These are phyloP conservation scores for Periconia sp. DNA, from an alignment of 2,329 filamentous ascomycete species.

Conservation along the genomic window DNA sequence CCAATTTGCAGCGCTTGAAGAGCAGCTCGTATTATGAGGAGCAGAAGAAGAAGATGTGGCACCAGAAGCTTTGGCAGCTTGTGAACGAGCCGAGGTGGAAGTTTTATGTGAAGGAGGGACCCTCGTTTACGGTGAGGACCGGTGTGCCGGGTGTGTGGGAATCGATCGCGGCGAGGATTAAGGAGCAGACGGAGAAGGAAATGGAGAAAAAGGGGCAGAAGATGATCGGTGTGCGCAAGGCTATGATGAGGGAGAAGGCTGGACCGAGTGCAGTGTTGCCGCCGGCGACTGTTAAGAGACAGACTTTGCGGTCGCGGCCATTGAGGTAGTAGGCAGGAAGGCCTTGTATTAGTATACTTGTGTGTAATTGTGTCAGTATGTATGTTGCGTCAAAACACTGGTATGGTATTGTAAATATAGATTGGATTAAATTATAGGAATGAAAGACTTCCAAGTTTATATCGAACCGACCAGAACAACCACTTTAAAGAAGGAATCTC, in stretches of 20 bases:
- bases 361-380: not conserved
- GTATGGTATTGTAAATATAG: not conserved
- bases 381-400: not conserved
- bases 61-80: slow-evolving; percentile 21
- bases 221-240: not conserved
- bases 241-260: not conserved
- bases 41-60: slow-evolving; percentile 20
- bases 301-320: slow-evolving; percentile 18
- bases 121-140: slow-evolving; percentile 30
- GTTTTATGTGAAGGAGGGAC: slow-evolving; percentile 40
- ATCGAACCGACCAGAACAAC: slow-evolving; percentile 6
- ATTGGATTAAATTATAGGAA: slow-evolving; percentile 1
- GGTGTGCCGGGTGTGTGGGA: slow-evolving; percentile 41
- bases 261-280: slow-evolving; percentile 2
- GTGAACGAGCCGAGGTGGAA: slow-evolving; percentile 34
- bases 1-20: slow-evolving; percentile 37
- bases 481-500: slow-evolving; percentile 6
- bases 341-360: not conserved
- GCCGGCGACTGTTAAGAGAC: slow-evolving; percentile 25
- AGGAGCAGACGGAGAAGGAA: slow-evolving; percentile 22
- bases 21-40: slow-evolving; percentile 18
- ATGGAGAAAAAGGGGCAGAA: slow-evolving; percentile 1
- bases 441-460: not conserved
- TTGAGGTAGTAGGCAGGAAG: not conserved
- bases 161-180: slow-evolving; percentile 31